Percentiles rank a stretch among this genome's conserved stretches.
These are phyloP conservation scores for Entamoeba invadens DNA, from an alignment of 208 protist genomes.

Conservation along the genomic window DNA sequence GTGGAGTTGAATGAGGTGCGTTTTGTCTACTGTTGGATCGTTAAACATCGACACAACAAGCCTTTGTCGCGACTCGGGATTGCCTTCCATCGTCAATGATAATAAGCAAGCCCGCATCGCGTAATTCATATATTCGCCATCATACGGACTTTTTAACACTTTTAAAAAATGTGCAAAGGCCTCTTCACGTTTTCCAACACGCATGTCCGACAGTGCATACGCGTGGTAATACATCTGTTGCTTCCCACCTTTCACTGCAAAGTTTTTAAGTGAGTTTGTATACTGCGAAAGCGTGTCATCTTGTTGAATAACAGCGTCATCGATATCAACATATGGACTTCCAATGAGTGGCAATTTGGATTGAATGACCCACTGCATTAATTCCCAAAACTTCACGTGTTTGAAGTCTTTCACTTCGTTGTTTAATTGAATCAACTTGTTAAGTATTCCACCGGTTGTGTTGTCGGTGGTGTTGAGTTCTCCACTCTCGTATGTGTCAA, in stretches of 20 bases:
- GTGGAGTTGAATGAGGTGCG: background rate
- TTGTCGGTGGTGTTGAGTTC: background rate
- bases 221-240: background rate
- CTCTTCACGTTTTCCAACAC: background rate
- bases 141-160: background rate
- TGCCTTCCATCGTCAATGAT: background rate
- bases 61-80: background rate
- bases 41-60: background rate
- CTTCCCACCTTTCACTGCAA: background rate
- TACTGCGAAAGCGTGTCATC: background rate
- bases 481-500: background rate
- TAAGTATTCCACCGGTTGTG: background rate
- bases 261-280: background rate
- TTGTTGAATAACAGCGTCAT: background rate
- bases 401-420: background rate
- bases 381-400: background rate
- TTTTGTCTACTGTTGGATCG: background rate
- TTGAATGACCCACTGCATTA: background rate
- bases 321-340: background rate
- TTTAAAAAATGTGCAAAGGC: background rate
- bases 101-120: background rate
- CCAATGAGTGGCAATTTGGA: background rate
- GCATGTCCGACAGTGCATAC: background rate
- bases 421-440: background rate
- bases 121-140: background rate